Percentiles rank a stretch among this genome's conserved stretches.
Evolutionary conservation across 2,329 filamentous ascomycete genomes (phyloP).

Genomic region (Claviceps lovelessii): DNA sequence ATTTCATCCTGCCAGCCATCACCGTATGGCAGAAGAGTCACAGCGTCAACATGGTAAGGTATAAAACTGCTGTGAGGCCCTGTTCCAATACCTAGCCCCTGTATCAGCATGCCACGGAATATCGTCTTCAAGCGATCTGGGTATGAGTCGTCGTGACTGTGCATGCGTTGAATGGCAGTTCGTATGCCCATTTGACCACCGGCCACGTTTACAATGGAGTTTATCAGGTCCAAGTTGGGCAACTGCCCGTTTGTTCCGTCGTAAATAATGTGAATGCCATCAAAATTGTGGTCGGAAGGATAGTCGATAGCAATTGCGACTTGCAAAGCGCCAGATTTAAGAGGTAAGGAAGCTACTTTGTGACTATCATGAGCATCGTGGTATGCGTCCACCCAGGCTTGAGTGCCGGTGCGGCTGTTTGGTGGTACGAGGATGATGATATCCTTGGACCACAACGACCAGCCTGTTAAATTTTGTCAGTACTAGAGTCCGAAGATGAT

Average conservation of each 20-base stretch:
- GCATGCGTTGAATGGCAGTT: conserved; percentile 74
- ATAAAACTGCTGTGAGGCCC: conserved; percentile 94
- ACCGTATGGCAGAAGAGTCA: conserved; percentile 81
- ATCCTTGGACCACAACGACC: conserved; percentile 98
- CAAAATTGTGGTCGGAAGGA: conserved; percentile 68
- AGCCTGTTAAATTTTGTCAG: conserved; percentile 35
- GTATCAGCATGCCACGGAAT: conserved; percentile 81
- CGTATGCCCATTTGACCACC: conserved; percentile 84
- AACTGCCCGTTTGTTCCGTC: conserved; percentile 92
- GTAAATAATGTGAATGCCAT: conserved; percentile 81
- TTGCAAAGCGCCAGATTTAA: conserved; percentile 89
- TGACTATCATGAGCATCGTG: conserved; percentile 70
- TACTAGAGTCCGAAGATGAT: neutral
- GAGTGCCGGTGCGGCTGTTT: conserved; percentile 78
- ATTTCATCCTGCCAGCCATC: conserved; percentile 97
- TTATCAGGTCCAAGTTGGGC: conserved; percentile 90
- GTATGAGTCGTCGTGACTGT: conserved; percentile 68
- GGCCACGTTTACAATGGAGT: conserved; percentile 79
- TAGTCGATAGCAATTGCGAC: conserved; percentile 91
- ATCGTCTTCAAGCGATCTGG: conserved; percentile 72
- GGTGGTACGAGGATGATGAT: conserved; percentile 84
- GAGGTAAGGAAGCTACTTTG: conserved; percentile 58
- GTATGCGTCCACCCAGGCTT: conserved; percentile 96
- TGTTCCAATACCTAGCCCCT: conserved; percentile 76
- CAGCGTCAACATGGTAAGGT: conserved; percentile 91